Evolutionary conservation across 257 asterid genomes (phyloP).

Genomic region (Nicotiana attenuata): DNA sequence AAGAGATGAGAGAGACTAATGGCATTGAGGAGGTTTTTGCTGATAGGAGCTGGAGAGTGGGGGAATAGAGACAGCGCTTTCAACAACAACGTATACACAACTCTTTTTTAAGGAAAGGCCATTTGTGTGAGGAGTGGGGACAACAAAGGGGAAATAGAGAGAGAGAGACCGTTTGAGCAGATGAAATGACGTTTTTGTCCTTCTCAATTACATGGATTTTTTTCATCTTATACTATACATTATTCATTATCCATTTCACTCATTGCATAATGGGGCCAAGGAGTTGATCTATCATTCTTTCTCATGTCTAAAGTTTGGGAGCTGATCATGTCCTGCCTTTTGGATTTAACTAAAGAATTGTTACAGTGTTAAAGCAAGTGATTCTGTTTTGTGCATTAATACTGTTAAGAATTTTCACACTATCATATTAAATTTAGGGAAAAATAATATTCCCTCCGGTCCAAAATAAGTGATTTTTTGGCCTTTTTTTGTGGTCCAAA

Average conservation of each 20-base stretch:
- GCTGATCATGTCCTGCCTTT: neutral
- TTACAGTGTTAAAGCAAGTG: too few species aligned
- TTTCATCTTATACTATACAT: neutral
- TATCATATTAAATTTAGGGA: too few species aligned
- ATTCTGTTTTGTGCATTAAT: too few species aligned
- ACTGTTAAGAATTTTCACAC: too few species aligned
- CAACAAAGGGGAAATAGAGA: neutral
- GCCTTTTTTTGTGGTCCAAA: too few species aligned
- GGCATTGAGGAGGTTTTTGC: neutral
- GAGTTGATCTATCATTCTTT: neutral
- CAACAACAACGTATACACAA: neutral
- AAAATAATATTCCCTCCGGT: too few species aligned
- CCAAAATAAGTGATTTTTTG: too few species aligned
- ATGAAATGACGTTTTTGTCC: neutral
- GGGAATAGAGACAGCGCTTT: too few species aligned
- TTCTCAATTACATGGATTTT: neutral
- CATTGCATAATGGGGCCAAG: neutral
- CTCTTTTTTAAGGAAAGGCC: neutral
- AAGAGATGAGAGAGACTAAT: neutral
- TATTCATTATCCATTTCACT: neutral
- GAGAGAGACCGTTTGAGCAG: slow-evolving; percentile 1
- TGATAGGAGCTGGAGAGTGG: neutral
- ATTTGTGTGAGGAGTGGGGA: neutral
- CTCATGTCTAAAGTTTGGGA: neutral
- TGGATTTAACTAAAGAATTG: neutral